Evolutionary conservation across 2,329 filamentous ascomycete species (phyloP), one percentile per base, ranked within the genome.

Genomic region (Diaporthe batatas): DNA sequence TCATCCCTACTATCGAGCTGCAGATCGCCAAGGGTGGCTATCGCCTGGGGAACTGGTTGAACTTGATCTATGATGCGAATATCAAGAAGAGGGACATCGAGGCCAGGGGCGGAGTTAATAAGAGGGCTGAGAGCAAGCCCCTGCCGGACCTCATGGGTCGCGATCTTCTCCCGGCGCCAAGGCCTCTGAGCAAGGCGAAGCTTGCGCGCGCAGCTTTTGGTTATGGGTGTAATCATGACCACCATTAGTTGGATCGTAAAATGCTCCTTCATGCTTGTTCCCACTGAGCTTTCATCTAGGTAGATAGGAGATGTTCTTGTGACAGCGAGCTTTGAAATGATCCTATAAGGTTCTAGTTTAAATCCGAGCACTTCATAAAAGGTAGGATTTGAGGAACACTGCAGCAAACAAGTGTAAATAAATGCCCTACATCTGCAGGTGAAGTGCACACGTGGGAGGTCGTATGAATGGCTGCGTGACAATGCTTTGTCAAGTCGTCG

Each of bases 1-100:
- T 82, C 16, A 79, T 82, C 67, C 80, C 78, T 58, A 82, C 82
- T 69, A 79, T 87, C 58, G 82, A 87, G 76, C 73, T 83, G 62
- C 81, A 85, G 75, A 79, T 88, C 77, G 86, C 85, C 2, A 84
- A 76, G 82, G 77, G 86, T 80, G 3, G 86, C 81, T 76, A 75
- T 39, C 76, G 80, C 14, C 65, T 80, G 5, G 79, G 74, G 4
- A 79, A 80, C 74, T 80, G 79, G 79, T 73, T 80, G 62, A 80
- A 80, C 72, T 69, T 73, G 65, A 75, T 80, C 25, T 77, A 79
- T 58, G 68, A 54, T 2, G 62, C 69, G 23, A 72, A 72, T 8
- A 57, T 76, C 23, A 70, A 75, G 59, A 79, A 77, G 73, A 73
- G 76, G 18, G 74, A 74, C n/a, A 23, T 64, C 4, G 72, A 69